Evolutionary conservation across 495 filamentous ascomycete species (phyloP).

Genomic region (Elasticomyces elasticus): DNA sequence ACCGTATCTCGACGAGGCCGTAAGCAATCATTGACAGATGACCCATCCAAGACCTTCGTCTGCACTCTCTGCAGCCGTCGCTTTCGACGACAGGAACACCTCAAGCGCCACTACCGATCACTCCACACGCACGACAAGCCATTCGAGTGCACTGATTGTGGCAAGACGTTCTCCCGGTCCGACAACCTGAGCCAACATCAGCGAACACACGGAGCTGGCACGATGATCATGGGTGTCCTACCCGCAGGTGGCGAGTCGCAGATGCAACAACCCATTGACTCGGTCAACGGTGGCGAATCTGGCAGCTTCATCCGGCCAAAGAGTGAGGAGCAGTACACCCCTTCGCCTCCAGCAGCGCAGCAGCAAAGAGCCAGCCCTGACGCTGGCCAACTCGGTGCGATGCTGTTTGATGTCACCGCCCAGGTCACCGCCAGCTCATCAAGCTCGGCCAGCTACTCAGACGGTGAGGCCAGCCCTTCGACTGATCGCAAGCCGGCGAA

Average conservation of each 20-base stretch:
- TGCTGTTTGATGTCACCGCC: conserved; percentile 36
- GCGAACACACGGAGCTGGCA: conserved; percentile 81
- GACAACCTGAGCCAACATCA: conserved; percentile 97
- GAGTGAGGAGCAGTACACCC: conserved; percentile 14
- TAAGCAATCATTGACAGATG: conserved; percentile 97
- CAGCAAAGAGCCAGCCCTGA: conserved; percentile 17
- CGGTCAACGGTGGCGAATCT: conserved; percentile 19
- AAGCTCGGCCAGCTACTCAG: conserved; percentile 44
- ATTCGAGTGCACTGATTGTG: conserved; percentile 92
- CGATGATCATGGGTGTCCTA: conserved; percentile 79
- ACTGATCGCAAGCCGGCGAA: conserved; percentile 47
- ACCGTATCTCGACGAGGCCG: conserved; percentile 86
- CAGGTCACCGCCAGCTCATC: conserved; percentile 36
- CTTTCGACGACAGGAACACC: conserved; percentile 96
- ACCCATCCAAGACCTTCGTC: conserved; percentile 96
- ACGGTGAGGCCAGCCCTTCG: conserved; percentile 37
- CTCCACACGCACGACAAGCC: conserved; percentile 98
- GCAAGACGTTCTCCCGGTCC: conserved; percentile 97
- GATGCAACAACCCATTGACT: conserved; percentile 26
- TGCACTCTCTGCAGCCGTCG: conserved; percentile 92
- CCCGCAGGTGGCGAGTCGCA: conserved; percentile 50
- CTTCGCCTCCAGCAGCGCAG: background rate
- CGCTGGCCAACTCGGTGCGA: conserved; percentile 20
- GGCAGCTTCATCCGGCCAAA: conserved; percentile 20
- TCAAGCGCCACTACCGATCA: conserved; percentile 97